Conservation (phyloP, 495 filamentous ascomycete genomes). For the Viridothelium virens region DNA sequence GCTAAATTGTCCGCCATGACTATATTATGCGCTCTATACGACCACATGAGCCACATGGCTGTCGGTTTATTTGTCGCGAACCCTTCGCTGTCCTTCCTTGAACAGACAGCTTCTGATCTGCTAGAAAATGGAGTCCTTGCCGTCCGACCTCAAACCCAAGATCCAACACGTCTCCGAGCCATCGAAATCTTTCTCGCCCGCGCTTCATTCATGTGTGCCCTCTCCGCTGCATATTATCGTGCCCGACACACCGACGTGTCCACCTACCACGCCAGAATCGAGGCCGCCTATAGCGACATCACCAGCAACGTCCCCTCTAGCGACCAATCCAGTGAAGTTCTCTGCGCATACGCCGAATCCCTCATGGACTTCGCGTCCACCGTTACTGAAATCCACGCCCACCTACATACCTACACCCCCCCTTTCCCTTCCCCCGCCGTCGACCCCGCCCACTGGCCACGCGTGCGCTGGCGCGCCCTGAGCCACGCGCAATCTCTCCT, state of each 20-base stretch:
- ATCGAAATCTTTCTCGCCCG: constrained; percentile 15
- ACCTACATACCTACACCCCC: background rate
- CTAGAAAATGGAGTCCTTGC: constrained; percentile 41
- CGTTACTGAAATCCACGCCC: background rate
- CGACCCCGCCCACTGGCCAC: background rate
- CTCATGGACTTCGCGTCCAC: constrained; percentile 17
- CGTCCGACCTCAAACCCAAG: background rate
- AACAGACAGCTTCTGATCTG: constrained; percentile 45
- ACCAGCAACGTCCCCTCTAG: constrained; percentile 11
- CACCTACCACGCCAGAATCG: constrained; percentile 18
- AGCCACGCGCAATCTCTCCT: constrained; percentile 20
- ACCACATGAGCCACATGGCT: constrained; percentile 25
- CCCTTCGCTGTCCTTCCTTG: constrained; percentile 41
- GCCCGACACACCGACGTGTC: constrained; percentile 16
- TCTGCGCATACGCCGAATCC: constrained; percentile 22
- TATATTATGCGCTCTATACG: constrained; percentile 43
- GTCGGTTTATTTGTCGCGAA: constrained; percentile 13
- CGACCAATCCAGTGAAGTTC: constrained; percentile 11
- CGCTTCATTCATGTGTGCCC: constrained; percentile 22
- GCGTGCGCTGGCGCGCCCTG: constrained; percentile 23
- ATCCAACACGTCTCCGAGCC: background rate
- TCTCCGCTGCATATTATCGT: constrained; percentile 25
- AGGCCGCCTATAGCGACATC: background rate
- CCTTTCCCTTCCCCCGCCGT: constrained; percentile 8
- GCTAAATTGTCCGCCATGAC: constrained; percentile 55